phyloP scores from a whole-genome alignment of 2,329 filamentous ascomycete genomes.

The Fusarium virguliforme region DNA sequence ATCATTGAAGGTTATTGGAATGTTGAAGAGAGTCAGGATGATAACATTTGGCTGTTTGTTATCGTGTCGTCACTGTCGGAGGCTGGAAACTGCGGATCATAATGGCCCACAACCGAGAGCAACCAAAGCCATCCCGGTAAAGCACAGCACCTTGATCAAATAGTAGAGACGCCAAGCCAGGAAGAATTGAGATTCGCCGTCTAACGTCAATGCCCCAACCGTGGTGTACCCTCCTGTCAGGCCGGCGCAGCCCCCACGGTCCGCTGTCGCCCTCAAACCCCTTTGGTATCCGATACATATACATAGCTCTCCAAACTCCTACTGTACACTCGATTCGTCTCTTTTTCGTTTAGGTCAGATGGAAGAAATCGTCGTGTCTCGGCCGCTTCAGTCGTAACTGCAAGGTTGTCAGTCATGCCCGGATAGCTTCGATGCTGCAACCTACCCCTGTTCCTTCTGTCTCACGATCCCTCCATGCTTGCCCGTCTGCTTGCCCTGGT shows the following conservation, averaged over 20 bases:
- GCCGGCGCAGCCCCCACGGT: constrained; percentile 24
- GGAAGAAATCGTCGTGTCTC: constrained; percentile 18
- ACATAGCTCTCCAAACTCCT: constrained; percentile 47
- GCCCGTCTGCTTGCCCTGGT: constrained; percentile 79
- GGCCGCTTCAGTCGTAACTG: constrained; percentile 43
- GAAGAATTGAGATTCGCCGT: constrained; percentile 46
- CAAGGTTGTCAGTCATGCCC: constrained; percentile 15
- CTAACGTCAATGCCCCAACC: constrained; percentile 45
- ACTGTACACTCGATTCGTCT: constrained; percentile 47
- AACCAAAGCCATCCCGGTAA: background rate
- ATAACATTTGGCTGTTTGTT: background rate
- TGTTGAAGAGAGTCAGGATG: background rate
- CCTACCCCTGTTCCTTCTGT: constrained; percentile 86
- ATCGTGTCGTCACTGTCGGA: background rate
- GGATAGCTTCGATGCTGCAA: constrained; percentile 22
- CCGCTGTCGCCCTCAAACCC: constrained; percentile 32
- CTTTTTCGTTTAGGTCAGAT: constrained; percentile 26
- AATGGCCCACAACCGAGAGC: background rate
- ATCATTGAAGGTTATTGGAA: background rate
- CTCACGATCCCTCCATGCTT: constrained; percentile 77
- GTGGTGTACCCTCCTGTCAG: constrained; percentile 19
- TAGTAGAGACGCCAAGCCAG: constrained; percentile 18
- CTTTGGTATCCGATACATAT: constrained; percentile 51
- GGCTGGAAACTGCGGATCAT: background rate
- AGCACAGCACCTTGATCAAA: background rate